Conservation (phyloP, 2,329 filamentous ascomycete genomes). For the Raffaelea deltoideospora region DNA sequence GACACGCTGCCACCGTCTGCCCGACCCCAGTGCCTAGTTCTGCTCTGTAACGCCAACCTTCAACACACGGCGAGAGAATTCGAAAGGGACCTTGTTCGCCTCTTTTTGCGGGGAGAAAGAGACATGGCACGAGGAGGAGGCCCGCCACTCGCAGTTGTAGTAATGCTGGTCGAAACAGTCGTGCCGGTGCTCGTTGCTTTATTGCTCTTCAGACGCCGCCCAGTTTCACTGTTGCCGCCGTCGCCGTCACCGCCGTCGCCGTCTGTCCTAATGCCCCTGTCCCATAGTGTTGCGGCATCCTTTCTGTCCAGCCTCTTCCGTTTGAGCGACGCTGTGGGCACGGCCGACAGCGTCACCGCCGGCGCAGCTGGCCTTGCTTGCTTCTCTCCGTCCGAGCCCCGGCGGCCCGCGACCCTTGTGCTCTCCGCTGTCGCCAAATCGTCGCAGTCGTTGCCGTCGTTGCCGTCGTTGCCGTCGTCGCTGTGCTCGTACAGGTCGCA, state of each 20-base stretch:
- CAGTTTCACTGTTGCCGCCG: no score
- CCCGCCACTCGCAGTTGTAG: not conserved
- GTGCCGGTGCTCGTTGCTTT: constrained; percentile 24
- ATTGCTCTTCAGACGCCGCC: no score
- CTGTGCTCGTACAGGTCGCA: constrained; percentile 6
- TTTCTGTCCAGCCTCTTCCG: constrained; percentile 9
- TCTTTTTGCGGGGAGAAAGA: constrained; percentile 17
- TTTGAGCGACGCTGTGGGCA: constrained; percentile 11
- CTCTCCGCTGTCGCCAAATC: no score
- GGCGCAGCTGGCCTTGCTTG: no score
- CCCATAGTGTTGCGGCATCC: not conserved
- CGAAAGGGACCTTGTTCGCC: constrained; percentile 10
- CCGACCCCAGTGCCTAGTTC: not conserved
- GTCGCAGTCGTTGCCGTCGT: constrained; percentile 14
- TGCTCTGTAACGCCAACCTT: not conserved
- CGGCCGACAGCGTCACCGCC: not conserved
- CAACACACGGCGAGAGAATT: constrained; percentile 8
- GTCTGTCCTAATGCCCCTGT: not conserved
- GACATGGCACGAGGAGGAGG: constrained; percentile 4
- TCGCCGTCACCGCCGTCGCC: constrained; percentile 20
- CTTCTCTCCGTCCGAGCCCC: no score
- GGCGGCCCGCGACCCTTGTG: no score
- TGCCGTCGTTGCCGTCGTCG: not conserved
- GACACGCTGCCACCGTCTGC: no score
- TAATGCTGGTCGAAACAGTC: constrained; percentile 7